Evolutionary conservation across 2,329 filamentous ascomycete genomes (phyloP).

Genomic region (Celoporthe dispersa): DNA sequence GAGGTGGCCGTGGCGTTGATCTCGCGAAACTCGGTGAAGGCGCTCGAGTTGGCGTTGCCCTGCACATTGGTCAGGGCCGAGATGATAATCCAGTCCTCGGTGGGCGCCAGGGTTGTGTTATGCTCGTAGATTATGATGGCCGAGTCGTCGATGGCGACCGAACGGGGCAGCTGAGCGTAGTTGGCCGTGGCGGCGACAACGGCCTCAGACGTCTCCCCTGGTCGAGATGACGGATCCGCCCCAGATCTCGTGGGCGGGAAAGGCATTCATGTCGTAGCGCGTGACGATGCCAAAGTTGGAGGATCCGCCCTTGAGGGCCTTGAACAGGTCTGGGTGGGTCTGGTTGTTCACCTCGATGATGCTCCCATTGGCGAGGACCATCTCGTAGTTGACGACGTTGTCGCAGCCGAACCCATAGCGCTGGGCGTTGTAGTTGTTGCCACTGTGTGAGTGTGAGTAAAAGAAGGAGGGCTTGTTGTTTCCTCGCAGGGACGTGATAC

Average conservation of each 20-base stretch:
- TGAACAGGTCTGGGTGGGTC: conserved; percentile 10
- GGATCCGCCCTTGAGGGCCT: conserved; percentile 36
- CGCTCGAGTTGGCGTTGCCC: conserved; percentile 7
- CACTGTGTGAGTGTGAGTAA: neutral
- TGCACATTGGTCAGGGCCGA: conserved; percentile 9
- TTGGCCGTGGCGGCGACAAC: conserved; percentile 5
- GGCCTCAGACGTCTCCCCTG: conserved; percentile 6
- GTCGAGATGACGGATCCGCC: conserved; percentile 32
- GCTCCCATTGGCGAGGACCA: conserved; percentile 17
- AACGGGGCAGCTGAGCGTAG: neutral
- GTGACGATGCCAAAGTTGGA: conserved; percentile 48
- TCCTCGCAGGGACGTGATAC: neutral
- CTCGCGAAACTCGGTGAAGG: conserved; percentile 4
- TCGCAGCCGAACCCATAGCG: conserved; percentile 20
- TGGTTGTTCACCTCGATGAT: conserved; percentile 14
- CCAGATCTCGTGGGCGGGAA: conserved; percentile 32
- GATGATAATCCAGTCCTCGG: conserved; percentile 6
- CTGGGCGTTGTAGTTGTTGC: conserved; percentile 1
- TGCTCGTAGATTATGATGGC: conserved; percentile 11
- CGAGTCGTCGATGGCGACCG: conserved; percentile 9
- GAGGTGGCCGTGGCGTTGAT: conserved; percentile 8
- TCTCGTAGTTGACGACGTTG: conserved; percentile 19
- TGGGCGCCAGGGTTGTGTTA: neutral
- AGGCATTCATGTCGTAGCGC: conserved; percentile 30
- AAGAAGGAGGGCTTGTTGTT: neutral